phyloP scores from a whole-genome alignment of 441 rosid genomes.

The Corymbia citriodora region DNA sequence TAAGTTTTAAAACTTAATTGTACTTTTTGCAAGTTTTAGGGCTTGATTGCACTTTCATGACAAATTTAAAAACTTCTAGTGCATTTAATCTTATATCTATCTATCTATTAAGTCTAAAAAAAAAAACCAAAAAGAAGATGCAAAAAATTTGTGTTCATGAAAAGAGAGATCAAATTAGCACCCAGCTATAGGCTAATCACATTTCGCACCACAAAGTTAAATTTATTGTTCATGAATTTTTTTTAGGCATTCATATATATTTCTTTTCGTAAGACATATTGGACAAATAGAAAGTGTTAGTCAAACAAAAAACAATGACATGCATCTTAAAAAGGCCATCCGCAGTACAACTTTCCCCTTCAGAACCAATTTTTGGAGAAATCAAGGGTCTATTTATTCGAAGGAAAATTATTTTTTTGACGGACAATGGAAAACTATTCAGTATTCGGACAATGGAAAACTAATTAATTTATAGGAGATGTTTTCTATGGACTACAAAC shows the following conservation, averaged over 20 bases:
- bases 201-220: neutral
- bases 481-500: neutral
- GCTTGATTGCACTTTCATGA: too few relatives aligned
- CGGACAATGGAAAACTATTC: neutral
- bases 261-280: neutral
- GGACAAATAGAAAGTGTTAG: neutral
- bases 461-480: neutral
- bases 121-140: neutral
- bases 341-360: neutral
- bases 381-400: neutral
- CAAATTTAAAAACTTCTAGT: too few relatives aligned
- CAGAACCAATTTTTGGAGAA: neutral
- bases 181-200: neutral
- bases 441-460: neutral
- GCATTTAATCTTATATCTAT: neutral
- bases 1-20: too few relatives aligned
- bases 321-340: neutral
- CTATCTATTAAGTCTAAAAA: neutral
- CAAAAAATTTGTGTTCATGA: neutral
- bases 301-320: neutral
- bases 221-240: neutral
- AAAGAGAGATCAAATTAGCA: neutral
- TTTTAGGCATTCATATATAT: neutral
- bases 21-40: neutral
- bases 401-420: neutral